Percentiles rank a stretch among this genome's conserved stretches.
These are phyloP conservation scores for Trypanosoma cruzi DNA, from an alignment of 208 protist genomes.

Conservation along the genomic window DNA sequence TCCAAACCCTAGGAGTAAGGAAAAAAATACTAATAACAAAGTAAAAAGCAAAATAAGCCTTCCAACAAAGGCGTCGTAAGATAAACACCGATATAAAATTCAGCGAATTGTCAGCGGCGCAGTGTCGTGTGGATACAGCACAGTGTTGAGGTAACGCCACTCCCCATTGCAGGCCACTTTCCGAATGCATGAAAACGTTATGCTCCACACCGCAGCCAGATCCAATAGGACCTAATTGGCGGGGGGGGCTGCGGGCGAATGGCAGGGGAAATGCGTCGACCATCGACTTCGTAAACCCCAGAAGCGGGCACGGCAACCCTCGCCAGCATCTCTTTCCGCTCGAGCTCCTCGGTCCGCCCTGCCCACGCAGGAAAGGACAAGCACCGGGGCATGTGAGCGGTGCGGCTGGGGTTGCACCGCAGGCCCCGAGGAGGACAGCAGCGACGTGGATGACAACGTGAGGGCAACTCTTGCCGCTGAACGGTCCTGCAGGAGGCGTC, in stretches of 20 bases:
- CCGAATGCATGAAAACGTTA: not conserved
- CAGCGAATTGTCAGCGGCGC: not conserved
- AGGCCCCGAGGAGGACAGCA: slow-evolving; percentile 1
- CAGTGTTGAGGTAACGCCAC: not conserved
- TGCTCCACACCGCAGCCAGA: not conserved
- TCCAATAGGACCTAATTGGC: not conserved
- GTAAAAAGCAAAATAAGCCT: too few relatives aligned
- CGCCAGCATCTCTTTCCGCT: not conserved
- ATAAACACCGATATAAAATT: not conserved
- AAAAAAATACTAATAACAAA: slow-evolving; percentile 15
- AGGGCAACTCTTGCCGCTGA: not conserved
- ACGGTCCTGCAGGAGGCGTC: slow-evolving; percentile 1
- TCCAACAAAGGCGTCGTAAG: not conserved
- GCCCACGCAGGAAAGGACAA: not conserved
- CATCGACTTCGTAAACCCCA: not conserved
- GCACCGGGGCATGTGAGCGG: not conserved
- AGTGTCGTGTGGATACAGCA: not conserved
- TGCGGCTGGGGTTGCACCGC: not conserved
- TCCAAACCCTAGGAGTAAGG: slow-evolving; percentile 8
- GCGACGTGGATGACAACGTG: not conserved
- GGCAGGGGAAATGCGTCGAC: not conserved
- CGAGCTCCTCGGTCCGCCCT: not conserved
- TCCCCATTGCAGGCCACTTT: not conserved
- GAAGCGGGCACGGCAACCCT: not conserved
- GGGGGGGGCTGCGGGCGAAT: not conserved